Base-by-base conservation (phyloP, 2,329 filamentous ascomycete genomes). In the Akanthomyces dipterigenus region DNA sequence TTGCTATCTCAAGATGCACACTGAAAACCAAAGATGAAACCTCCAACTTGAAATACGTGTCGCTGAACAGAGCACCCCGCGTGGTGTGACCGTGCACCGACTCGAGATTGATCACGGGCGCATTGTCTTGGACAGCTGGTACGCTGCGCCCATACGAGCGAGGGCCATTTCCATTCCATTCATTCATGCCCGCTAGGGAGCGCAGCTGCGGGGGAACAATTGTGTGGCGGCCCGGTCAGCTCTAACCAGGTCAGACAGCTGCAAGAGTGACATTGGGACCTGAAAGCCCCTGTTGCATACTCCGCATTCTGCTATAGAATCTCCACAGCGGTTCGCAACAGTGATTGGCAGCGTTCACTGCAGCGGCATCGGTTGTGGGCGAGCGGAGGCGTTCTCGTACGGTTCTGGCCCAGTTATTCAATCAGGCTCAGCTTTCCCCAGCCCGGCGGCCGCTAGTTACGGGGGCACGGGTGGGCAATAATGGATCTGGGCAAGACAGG, bases 321-420 rank as follows among this genome's bases (percentile, higher is more conserved):
- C 28, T 26, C 5, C 24, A 3, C 24, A 28, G 38, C 16, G 9
- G 20, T 42, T 45, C 38, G n/a, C 14, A 24, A 16, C 26, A 22
- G 24, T 24, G 18, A 56, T 56, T 56, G 40, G 54, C n/a, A 46
- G 28, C 40, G 38, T 20, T 24, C 31, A 3, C 18, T 14, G 14
- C 16, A 7, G 20, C 28, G 28, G 28, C 28, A 8, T 8, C 28
- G 22, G 14, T 36, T 28, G 36, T 36, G 40, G 54, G 54, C 20
- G 20, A 42, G 54, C 54, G 54, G 40, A 45, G 40, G 31, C 40
- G 36, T 11, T 36, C 54, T 56, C 54, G 54, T 56, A 56, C 18
- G 54, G 54, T n/a, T 56, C 28, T 56, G 40, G 54, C 40, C 54
- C 42, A 56, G 20, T 55, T 55, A 12, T 45, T 31, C 38, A 26